Evolutionary conservation across 2,329 filamentous ascomycete genomes (phyloP).

Genomic region (Aureobasidium leucospermi): DNA sequence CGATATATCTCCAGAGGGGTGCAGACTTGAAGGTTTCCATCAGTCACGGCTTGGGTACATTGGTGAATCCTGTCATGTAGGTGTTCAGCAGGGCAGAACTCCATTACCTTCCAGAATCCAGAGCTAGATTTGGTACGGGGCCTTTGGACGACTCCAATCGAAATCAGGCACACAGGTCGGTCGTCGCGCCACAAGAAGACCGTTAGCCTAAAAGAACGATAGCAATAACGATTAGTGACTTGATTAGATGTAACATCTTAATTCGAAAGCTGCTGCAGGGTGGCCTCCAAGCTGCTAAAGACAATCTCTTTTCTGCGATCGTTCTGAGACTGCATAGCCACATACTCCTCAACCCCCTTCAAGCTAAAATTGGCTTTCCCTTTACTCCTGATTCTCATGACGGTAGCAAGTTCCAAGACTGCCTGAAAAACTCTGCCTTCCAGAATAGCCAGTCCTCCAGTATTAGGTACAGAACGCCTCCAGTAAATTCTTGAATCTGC

Average conservation of each 20-base stretch:
- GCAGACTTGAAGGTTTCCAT: neutral
- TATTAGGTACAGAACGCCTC: neutral
- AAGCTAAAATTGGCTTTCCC: neutral
- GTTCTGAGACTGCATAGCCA: neutral
- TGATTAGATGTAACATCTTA: too few relatives aligned
- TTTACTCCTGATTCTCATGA: neutral
- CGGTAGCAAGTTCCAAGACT: neutral
- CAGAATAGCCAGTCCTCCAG: neutral
- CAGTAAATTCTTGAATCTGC: neutral
- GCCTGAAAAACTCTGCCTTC: neutral
- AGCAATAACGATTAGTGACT: too few relatives aligned
- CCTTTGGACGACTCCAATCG: too few relatives aligned
- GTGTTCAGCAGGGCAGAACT: too few relatives aligned
- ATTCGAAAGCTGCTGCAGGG: too few relatives aligned
- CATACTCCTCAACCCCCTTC: neutral
- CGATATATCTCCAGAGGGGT: neutral
- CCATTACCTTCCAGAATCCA: too few relatives aligned
- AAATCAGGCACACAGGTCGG: too few relatives aligned
- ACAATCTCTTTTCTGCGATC: too few relatives aligned
- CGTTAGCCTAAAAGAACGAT: too few relatives aligned
- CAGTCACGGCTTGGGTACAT: neutral
- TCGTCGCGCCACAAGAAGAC: too few relatives aligned
- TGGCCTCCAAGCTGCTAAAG: too few relatives aligned
- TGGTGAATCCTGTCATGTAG: neutral
- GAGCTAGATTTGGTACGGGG: too few relatives aligned